Percentiles rank a stretch among this genome's conserved stretches.
Evolutionary conservation across 352 stramenopile genomes (phyloP).

Genomic region (Achlya hypogyna): DNA sequence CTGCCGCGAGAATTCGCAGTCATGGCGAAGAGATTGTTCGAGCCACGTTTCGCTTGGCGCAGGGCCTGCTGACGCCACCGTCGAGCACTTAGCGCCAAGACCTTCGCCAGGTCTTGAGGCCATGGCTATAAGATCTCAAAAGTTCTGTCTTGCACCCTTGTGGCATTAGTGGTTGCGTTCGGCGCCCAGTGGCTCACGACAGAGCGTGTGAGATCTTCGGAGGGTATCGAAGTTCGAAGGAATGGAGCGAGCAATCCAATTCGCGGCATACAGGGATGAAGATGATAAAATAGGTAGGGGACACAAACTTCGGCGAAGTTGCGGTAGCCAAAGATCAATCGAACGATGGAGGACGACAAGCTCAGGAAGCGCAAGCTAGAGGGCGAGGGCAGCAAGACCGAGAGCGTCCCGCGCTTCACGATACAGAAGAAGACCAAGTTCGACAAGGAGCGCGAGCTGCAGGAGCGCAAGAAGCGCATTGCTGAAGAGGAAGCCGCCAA

Average conservation of each 20-base stretch:
- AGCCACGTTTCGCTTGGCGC: neutral
- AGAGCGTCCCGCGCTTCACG: constrained; percentile 7
- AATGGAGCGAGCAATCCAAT: no score
- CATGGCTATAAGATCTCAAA: no score
- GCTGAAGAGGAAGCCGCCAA: constrained; percentile 78
- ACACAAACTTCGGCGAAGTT: neutral
- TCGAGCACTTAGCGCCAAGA: no score
- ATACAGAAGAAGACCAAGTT: constrained; percentile 85
- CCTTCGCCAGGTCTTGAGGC: no score
- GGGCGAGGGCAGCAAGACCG: neutral
- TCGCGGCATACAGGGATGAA: no score
- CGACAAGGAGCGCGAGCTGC: constrained; percentile 72
- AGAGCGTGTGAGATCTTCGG: no score
- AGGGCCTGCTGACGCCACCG: neutral
- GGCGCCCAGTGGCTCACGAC: no score
- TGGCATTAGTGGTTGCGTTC: no score
- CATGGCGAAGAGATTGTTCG: constrained; percentile 19
- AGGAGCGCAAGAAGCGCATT: constrained; percentile 72
- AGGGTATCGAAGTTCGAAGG: neutral
- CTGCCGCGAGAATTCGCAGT: constrained; percentile 23
- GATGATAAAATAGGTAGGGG: neutral
- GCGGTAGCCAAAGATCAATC: neutral
- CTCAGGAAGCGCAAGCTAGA: neutral
- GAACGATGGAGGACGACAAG: neutral
- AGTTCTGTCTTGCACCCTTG: no score